Conservation (phyloP, 768 basidiomycete species). For the Termitomyces sp. region DNA sequence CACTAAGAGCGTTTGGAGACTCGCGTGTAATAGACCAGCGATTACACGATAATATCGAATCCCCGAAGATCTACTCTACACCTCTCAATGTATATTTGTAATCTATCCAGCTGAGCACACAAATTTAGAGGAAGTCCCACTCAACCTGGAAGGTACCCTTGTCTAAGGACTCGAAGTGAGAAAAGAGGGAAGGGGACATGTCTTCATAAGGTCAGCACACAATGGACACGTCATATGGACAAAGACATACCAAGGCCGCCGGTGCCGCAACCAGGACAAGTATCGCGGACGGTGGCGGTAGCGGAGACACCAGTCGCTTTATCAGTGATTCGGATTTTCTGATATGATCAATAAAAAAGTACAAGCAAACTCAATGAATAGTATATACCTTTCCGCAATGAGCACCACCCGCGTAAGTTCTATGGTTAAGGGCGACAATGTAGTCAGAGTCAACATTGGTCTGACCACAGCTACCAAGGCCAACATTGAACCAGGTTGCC, state of each 20-base stretch:
- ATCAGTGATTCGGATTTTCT: slow-evolving; percentile 15
- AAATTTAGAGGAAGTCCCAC: slow-evolving; percentile 11
- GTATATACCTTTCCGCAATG: slow-evolving; percentile 17
- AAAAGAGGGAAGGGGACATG: slow-evolving; percentile 18
- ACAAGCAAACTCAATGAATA: neutral
- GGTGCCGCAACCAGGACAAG: slow-evolving; percentile 15
- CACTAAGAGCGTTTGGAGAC: neutral
- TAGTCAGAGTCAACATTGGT: slow-evolving; percentile 17
- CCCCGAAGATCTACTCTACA: neutral
- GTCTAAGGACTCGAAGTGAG: slow-evolving; percentile 12
- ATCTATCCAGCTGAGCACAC: neutral
- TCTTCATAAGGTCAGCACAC: slow-evolving; percentile 9
- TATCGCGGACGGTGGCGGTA: slow-evolving; percentile 17
- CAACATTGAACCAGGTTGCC: slow-evolving; percentile 19
- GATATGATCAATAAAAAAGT: neutral
- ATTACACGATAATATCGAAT: neutral
- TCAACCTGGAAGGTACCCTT: slow-evolving; percentile 12
- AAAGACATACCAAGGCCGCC: slow-evolving; percentile 16
- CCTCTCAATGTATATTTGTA: neutral
- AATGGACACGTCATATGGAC: neutral
- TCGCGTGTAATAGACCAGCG: slow-evolving; percentile 6
- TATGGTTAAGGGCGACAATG: slow-evolving; percentile 18
- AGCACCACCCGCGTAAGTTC: slow-evolving; percentile 13
- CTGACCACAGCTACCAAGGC: slow-evolving; percentile 19
- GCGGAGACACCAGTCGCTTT: slow-evolving; percentile 9